Evolutionary conservation across 441 rosid genomes (phyloP).

Genomic region (Populus tomentosa): DNA sequence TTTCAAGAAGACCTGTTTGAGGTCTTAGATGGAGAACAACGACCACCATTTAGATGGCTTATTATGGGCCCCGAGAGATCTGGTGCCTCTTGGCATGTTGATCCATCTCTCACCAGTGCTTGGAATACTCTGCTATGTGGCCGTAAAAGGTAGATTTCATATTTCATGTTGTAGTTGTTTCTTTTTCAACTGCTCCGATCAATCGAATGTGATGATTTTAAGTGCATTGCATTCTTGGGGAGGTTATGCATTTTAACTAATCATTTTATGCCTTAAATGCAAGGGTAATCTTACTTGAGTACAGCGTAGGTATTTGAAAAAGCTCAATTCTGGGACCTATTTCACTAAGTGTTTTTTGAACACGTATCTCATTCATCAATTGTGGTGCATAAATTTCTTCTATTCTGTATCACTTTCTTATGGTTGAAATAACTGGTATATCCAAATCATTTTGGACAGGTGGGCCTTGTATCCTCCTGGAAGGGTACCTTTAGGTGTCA

Average conservation of each 20-base stretch:
- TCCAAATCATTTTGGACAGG: conserved; percentile 37
- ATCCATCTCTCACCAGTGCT: conserved; percentile 97
- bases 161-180: background rate
- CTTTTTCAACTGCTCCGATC: background rate
- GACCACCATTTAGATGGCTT: conserved; percentile 94
- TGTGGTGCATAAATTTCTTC: background rate
- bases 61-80: conserved; percentile 97
- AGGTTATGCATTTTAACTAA: background rate
- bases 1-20: conserved; percentile 91
- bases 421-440: conserved; percentile 22
- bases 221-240: background rate
- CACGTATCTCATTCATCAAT: background rate
- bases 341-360: background rate
- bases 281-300: background rate
- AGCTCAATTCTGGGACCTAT: background rate
- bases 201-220: background rate
- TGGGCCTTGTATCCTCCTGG: conserved; percentile 99
- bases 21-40: conserved; percentile 61
- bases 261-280: background rate
- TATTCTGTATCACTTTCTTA: conserved; percentile 1
- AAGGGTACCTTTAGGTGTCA: conserved; percentile 91
- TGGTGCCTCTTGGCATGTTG: conserved; percentile 99
- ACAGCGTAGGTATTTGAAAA: too few species aligned
- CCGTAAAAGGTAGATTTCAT: conserved; percentile 65
- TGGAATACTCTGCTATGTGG: conserved; percentile 97